Conservation (phyloP, 768 basidiomycete genomes). For the Pleurotus eryngii region DNA sequence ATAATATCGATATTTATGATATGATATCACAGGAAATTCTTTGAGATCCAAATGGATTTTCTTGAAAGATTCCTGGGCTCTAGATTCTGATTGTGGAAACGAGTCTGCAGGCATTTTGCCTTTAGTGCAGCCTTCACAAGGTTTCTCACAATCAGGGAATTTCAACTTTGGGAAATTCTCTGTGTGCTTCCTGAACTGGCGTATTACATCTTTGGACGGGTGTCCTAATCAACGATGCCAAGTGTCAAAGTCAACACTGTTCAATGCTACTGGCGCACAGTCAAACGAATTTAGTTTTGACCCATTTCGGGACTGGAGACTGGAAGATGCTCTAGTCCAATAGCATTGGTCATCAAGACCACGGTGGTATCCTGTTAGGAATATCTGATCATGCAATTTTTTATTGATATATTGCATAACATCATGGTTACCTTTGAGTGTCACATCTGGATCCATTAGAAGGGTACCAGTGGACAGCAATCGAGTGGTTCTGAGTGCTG, state of each 20-base stretch:
- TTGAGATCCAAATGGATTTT: conserved; percentile 6
- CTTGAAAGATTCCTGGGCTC: background rate
- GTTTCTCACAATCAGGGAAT: background rate
- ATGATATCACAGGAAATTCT: conserved; percentile 2
- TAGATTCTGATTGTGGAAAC: background rate
- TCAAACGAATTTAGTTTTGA: too few relatives aligned
- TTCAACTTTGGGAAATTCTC: background rate
- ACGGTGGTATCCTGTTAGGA: background rate
- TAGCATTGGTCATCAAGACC: background rate
- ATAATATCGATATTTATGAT: background rate
- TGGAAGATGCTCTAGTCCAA: background rate
- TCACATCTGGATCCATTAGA: background rate
- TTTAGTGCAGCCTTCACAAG: conserved; percentile 6
- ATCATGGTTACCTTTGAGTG: background rate
- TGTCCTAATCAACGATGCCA: background rate
- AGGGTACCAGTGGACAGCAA: background rate
- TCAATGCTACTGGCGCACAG: background rate
- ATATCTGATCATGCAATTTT: background rate
- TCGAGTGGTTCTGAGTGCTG: background rate
- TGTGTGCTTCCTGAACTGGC: background rate
- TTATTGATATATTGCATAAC: background rate
- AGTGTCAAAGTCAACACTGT: background rate
- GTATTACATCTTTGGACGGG: background rate
- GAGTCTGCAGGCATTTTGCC: conserved; percentile 5
- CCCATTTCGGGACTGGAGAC: background rate